Base-by-base conservation (phyloP, 306 rosid genomes). In the Fragaria iinumae region DNA sequence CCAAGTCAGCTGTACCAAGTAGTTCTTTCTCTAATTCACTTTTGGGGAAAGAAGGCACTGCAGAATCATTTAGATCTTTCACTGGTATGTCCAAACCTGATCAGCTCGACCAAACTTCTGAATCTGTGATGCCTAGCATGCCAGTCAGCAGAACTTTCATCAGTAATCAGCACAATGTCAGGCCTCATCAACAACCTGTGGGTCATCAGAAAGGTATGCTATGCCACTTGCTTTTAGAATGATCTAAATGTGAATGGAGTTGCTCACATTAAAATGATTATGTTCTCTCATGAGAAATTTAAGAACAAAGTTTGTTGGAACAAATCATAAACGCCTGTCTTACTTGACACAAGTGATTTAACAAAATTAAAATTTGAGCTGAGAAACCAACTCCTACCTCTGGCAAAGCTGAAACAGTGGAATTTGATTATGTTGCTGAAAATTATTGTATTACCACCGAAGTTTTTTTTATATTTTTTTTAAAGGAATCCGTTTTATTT, bases 171-270 rank as follows among this genome's bases (percentile, higher is more conserved):
- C 80, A 86, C 81, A 86, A 76, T 76, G 79, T 65, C 74, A 88
- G 97, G 86, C 79, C 82, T 4, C 98, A 91, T 85, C 98, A 89
- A 75, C 98, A 83, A 79, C 76, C 79, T 59, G 81, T 59, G 73
- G 96, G 96, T 73, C 97, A 95, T 85, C 99, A 85, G 74, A 96
- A 92, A 89, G 99, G 99, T 96, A 91, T 78, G 29, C 62, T 20
- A 38, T 3, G 4, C 70, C 5, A 8, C 14, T 57, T 79, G 72
- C 63, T 59, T 66, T 23, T 32, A 75, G 72, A 63, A 64, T 71
- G n/a, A 23, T 5, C 29, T 53, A 52, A 34, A 36, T 53, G 12
- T 56, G 17, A 56, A 23, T 68, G 72, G 27, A 45, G 44, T 9
- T 73, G 43, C 41, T 59, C 25, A 55, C 25, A 55, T 16, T 5